phyloP scores from a whole-genome alignment of 805 yeast genomes.

The Ogataea trehalophila region DNA sequence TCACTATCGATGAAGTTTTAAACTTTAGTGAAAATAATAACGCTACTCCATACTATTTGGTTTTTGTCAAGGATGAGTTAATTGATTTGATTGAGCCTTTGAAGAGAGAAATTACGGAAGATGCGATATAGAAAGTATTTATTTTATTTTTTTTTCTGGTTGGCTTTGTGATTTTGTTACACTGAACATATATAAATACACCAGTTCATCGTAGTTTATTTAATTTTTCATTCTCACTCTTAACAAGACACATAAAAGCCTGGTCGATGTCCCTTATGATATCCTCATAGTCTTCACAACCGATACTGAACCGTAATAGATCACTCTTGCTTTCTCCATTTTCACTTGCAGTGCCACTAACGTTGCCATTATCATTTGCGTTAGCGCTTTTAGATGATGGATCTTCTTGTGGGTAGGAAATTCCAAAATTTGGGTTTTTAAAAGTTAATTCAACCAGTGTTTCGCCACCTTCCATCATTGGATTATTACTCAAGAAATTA shows the following conservation, averaged over 20 bases:
- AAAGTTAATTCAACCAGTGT: conserved; percentile 46
- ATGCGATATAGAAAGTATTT: too few relatives aligned
- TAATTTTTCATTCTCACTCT: not conserved
- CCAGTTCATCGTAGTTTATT: too few relatives aligned
- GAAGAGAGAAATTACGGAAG: conserved; percentile 38
- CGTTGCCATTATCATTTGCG: not conserved
- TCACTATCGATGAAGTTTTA: conserved; percentile 58
- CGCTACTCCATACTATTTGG: conserved; percentile 92
- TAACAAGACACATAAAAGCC: conserved; percentile 30
- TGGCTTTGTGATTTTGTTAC: not conserved
- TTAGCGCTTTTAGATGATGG: not conserved
- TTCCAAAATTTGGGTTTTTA: conserved; percentile 27
- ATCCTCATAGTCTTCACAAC: conserved; percentile 49
- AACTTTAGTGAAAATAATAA: conserved; percentile 65
- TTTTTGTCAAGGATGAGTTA: conserved; percentile 65
- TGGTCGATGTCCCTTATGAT: conserved; percentile 42
- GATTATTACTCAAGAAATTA: conserved; percentile 46
- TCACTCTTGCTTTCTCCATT: conserved; percentile 12
- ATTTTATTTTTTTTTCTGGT: not conserved
- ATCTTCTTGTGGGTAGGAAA: not conserved
- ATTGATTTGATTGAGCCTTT: conserved; percentile 61
- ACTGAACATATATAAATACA: not conserved
- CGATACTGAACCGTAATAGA: conserved; percentile 46
- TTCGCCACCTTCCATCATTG: conserved; percentile 45
- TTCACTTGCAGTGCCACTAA: not conserved